A percentile compares a stretch with the other conserved stretches of the same genome.
These are phyloP conservation scores for Oryza officinalis DNA, from an alignment of 176 grass and related monocot genomes.

Conservation along the genomic window DNA sequence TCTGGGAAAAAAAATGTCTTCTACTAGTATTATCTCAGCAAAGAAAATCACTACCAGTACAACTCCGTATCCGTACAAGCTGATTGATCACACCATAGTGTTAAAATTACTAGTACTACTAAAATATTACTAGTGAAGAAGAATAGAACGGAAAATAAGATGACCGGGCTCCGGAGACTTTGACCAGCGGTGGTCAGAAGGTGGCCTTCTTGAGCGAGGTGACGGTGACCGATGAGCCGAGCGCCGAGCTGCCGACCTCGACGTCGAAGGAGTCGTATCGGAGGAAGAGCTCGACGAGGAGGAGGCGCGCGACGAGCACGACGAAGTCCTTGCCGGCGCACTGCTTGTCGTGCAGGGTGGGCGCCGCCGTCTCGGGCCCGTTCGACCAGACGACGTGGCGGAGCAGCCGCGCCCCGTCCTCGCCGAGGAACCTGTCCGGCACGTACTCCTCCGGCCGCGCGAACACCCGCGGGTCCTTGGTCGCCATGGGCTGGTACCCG, in stretches of 20 bases:
- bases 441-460: slow-evolving; percentile 73
- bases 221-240: slow-evolving; percentile 83
- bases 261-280: slow-evolving; percentile 96
- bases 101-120: background rate
- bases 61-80: slow-evolving; percentile 9
- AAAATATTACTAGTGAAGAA: background rate
- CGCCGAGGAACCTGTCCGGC: slow-evolving; percentile 75
- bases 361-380: slow-evolving; percentile 79
- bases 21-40: slow-evolving; percentile 24
- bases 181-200: slow-evolving; percentile 43
- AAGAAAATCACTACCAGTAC: background rate
- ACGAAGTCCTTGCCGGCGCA: slow-evolving; percentile 98
- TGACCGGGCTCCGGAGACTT: background rate
- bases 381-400: slow-evolving; percentile 94
- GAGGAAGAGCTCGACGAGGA: slow-evolving; percentile 86
- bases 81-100: background rate
- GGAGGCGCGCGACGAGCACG: slow-evolving; percentile 83
- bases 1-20: background rate
- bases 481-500: slow-evolving; percentile 98
- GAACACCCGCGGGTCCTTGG: slow-evolving; percentile 89
- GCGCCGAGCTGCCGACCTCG: slow-evolving; percentile 66
- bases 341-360: slow-evolving; percentile 92
- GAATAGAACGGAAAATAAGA: background rate
- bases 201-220: slow-evolving; percentile 94
- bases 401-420: slow-evolving; percentile 63